A percentile compares a stretch with the other conserved stretches of the same genome.
phyloP scores from a whole-genome alignment of 2,329 filamentous ascomycete species.

The Didymella segeticola region DNA sequence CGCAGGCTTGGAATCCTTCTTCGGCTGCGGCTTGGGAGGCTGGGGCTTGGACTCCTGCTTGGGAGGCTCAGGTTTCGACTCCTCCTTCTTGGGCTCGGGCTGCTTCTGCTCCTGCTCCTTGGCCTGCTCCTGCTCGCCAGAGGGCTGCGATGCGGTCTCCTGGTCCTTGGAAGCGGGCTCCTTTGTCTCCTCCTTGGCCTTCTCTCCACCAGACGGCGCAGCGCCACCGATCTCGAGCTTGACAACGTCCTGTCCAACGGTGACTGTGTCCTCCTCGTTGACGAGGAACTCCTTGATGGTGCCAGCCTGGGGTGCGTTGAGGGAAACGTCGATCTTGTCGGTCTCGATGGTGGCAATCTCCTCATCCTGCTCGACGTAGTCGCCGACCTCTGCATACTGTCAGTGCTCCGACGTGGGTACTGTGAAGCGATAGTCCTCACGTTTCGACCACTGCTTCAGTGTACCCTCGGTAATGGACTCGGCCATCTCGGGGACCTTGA shows the following conservation, averaged over 20 bases:
- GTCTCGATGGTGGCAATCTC: constrained; percentile 99
- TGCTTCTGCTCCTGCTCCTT: constrained; percentile 48
- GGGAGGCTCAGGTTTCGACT: constrained; percentile 47
- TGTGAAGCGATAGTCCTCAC: constrained; percentile 46
- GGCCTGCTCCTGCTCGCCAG: constrained; percentile 57
- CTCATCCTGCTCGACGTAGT: constrained; percentile 93
- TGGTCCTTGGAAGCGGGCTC: constrained; percentile 64
- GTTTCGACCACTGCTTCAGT: constrained; percentile 91
- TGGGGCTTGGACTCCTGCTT: constrained; percentile 45
- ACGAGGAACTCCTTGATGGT: constrained; percentile 91
- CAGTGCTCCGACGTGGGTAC: constrained; percentile 1
- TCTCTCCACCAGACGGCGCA: constrained; percentile 59
- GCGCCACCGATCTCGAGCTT: constrained; percentile 76
- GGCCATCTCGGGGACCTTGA: constrained; percentile 98
- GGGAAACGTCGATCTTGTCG: constrained; percentile 98
- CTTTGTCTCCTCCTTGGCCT: constrained; percentile 64
- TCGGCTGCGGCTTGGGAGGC: constrained; percentile 20
- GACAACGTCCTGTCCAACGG: constrained; percentile 88
- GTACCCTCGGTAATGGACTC: constrained; percentile 99
- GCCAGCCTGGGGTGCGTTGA: constrained; percentile 91
- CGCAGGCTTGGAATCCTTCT: constrained; percentile 40
- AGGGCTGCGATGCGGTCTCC: constrained; percentile 62
- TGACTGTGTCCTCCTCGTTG: constrained; percentile 93
- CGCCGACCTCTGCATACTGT: constrained; percentile 71
- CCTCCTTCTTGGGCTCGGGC: constrained; percentile 47